These are phyloP conservation scores for Trypanosoma lewisi DNA, from an alignment of 208 protist genomes.

Conservation along the genomic window DNA sequence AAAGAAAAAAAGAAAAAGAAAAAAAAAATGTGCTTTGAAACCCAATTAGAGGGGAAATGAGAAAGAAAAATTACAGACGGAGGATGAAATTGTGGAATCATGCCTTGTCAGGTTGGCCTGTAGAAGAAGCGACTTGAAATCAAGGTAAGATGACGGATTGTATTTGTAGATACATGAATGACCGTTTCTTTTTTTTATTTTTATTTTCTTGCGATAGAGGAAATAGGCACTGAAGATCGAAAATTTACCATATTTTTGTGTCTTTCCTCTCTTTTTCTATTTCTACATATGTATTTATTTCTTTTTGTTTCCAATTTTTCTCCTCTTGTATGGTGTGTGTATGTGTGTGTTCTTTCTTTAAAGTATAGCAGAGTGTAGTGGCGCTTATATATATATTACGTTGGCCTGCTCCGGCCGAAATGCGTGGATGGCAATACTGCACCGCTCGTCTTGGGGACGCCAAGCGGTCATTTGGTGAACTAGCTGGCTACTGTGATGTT, in stretches of 20 bases:
- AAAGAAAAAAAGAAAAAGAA: no score
- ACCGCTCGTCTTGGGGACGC: background rate
- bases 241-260: no score
- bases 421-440: background rate
- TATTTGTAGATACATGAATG: no score
- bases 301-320: background rate
- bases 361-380: background rate
- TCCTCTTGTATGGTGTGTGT: background rate
- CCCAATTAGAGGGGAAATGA: no score
- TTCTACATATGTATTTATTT: background rate
- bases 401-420: background rate
- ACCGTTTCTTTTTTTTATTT: no score
- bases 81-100: background rate
- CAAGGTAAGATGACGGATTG: background rate
- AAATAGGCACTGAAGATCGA: background rate
- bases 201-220: no score
- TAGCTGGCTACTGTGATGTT: conserved; percentile 29
- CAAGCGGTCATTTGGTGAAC: conserved; percentile 15
- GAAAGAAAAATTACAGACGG: no score
- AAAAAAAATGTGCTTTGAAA: no score
- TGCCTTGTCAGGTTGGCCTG: background rate
- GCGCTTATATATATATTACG: background rate
- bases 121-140: background rate
- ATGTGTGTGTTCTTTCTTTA: background rate
- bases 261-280: background rate